Percentiles rank a stretch among this genome's conserved stretches.
Evolutionary conservation across 768 basidiomycete genomes (phyloP).

Genomic region (Suillus placidus): DNA sequence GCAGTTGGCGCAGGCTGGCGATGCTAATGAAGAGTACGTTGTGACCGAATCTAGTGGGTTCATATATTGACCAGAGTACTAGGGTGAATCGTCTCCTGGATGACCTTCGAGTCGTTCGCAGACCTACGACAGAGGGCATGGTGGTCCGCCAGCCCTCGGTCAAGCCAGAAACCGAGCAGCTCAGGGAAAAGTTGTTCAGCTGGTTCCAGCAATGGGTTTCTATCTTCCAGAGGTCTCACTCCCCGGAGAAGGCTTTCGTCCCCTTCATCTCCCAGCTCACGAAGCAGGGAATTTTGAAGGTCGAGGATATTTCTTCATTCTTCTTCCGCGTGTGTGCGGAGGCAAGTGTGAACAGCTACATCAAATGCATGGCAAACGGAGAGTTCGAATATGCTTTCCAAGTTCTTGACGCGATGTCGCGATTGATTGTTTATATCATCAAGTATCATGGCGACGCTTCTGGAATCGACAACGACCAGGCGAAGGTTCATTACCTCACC

Average conservation of each 20-base stretch:
- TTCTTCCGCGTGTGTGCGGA: conserved; percentile 99
- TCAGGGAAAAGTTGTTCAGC: conserved; percentile 72
- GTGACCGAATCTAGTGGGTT: neutral
- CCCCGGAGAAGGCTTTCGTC: conserved; percentile 94
- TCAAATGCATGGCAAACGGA: conserved; percentile 70
- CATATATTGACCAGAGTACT: conserved; percentile 12
- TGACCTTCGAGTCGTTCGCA: conserved; percentile 70
- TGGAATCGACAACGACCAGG: conserved; percentile 89
- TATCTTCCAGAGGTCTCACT: conserved; percentile 88
- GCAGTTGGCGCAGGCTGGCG: conserved; percentile 71
- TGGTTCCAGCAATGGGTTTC: conserved; percentile 97
- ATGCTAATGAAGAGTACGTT: conserved; percentile 84
- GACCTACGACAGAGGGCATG: conserved; percentile 42
- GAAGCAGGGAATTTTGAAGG: conserved; percentile 94
- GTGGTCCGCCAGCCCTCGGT: conserved; percentile 49
- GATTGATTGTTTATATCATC: conserved; percentile 96
- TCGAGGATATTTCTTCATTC: conserved; percentile 94
- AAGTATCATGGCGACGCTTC: conserved; percentile 98
- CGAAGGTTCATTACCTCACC: conserved; percentile 94
- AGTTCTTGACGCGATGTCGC: conserved; percentile 92
- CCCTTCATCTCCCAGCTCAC: conserved; percentile 96
- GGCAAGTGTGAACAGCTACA: conserved; percentile 87
- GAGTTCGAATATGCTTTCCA: conserved; percentile 84
- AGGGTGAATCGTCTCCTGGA: conserved; percentile 77
- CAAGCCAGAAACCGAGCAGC: conserved; percentile 73